phyloP scores from a whole-genome alignment of 2,329 filamentous ascomycete species.

The Diaporthe aspalathi region DNA sequence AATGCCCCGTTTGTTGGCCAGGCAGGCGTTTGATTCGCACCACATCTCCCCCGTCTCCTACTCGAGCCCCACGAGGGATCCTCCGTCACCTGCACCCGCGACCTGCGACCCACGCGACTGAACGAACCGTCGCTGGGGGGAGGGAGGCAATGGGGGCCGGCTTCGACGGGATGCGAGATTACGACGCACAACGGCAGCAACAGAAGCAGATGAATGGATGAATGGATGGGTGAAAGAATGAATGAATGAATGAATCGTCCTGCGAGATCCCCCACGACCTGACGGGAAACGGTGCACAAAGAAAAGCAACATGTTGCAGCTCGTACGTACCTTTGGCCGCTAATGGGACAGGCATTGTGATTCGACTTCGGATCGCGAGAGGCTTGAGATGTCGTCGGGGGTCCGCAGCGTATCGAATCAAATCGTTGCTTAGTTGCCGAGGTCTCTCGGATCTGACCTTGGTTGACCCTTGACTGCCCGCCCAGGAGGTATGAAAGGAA shows the following conservation, averaged over 20 bases:
- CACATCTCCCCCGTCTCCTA: not conserved
- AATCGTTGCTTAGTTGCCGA: not conserved
- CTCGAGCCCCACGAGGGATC: constrained; percentile 34
- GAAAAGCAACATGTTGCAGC: constrained; percentile 16
- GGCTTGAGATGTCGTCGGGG: not conserved
- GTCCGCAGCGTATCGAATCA: not conserved
- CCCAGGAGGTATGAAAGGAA: not conserved
- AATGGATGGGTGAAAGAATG: not conserved
- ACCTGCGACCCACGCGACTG: not conserved
- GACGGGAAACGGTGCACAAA: constrained; percentile 10
- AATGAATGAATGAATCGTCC: not conserved
- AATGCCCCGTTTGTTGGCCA: constrained; percentile 25
- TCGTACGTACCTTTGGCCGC: constrained; percentile 52
- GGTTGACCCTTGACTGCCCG: constrained; percentile 1
- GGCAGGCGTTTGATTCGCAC: constrained; percentile 24
- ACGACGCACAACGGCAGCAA: constrained; percentile 10
- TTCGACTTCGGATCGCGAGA: constrained; percentile 1
- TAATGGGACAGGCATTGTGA: constrained; percentile 51
- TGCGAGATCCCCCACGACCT: not conserved
- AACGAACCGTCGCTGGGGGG: constrained; percentile 4
- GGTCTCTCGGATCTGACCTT: constrained; percentile 10
- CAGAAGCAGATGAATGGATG: constrained; percentile 3
- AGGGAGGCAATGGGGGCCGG: not conserved
- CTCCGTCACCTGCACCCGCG: not conserved
- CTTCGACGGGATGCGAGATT: constrained; percentile 18